Percentiles rank a stretch among this genome's conserved stretches.
These are phyloP conservation scores for Solanum hybrid DNA, from an alignment of 305 asterid species.

Conservation along the genomic window DNA sequence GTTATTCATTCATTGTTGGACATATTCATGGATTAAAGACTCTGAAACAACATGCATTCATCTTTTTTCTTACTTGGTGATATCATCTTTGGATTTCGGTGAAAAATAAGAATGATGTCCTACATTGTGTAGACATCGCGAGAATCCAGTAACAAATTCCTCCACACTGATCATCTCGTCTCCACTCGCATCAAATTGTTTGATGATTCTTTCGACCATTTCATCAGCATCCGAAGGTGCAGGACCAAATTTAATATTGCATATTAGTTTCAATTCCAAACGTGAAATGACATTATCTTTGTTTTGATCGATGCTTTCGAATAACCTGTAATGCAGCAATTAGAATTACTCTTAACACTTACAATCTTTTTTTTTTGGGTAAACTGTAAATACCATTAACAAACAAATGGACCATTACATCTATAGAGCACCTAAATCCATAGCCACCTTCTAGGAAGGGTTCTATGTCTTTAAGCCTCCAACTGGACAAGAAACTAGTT, in stretches of 20 bases:
- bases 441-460: no score
- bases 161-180: conserved; percentile 33
- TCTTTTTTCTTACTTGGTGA: conserved; percentile 19
- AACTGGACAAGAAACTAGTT: no score
- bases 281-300: conserved; percentile 42
- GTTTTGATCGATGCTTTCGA: conserved; percentile 40
- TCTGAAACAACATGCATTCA: not conserved
- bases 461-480: no score
- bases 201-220: conserved; percentile 27
- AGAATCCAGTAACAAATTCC: conserved; percentile 33
- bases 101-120: conserved; percentile 7
- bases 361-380: no score
- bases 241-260: conserved; percentile 28
- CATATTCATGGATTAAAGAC: not conserved
- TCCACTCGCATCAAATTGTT: conserved; percentile 29
- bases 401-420: no score
- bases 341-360: not conserved
- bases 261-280: conserved; percentile 34
- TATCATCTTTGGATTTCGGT: conserved; percentile 25
- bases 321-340: conserved; percentile 30
- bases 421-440: no score
- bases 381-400: no score
- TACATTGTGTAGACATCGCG: conserved; percentile 29
- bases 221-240: conserved; percentile 26
- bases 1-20: not conserved